Conservation (phyloP, 768 basidiomycete species). For the Mrakia frigida region DNA sequence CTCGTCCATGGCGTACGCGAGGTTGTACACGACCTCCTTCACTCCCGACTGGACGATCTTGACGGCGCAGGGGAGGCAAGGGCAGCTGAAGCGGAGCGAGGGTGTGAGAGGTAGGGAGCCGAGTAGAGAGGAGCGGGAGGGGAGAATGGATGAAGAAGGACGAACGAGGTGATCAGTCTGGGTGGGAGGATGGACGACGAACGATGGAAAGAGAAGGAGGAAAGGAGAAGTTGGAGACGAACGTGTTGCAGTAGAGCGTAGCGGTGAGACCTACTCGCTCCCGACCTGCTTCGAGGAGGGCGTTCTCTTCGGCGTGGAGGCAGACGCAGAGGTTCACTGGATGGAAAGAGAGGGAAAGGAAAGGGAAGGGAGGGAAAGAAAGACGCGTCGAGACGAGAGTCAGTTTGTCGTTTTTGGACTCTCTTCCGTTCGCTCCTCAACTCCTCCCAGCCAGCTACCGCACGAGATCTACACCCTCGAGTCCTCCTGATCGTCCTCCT, state of each 20-base stretch:
- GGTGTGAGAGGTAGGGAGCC: not conserved
- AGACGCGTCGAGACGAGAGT: not conserved
- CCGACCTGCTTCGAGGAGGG: constrained; percentile 84
- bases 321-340: constrained; percentile 75
- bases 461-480: no score
- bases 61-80: constrained; percentile 91
- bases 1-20: constrained; percentile 94
- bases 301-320: constrained; percentile 97
- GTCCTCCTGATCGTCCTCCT: no score
- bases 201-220: not conserved
- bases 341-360: not conserved
- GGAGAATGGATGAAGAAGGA: not conserved
- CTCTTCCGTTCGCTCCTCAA: no score
- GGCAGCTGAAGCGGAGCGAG: constrained; percentile 60
- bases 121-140: not conserved
- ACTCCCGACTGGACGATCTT: constrained; percentile 82
- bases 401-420: no score
- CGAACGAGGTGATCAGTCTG: not conserved
- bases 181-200: no score
- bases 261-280: constrained; percentile 67
- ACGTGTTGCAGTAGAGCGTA: constrained; percentile 99
- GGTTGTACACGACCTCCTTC: constrained; percentile 84
- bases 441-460: no score
- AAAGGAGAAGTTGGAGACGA: constrained; percentile 39
- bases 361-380: not conserved